Base-by-base conservation (phyloP, 2,329 filamentous ascomycete species). In the Pezicula carpinea region DNA sequence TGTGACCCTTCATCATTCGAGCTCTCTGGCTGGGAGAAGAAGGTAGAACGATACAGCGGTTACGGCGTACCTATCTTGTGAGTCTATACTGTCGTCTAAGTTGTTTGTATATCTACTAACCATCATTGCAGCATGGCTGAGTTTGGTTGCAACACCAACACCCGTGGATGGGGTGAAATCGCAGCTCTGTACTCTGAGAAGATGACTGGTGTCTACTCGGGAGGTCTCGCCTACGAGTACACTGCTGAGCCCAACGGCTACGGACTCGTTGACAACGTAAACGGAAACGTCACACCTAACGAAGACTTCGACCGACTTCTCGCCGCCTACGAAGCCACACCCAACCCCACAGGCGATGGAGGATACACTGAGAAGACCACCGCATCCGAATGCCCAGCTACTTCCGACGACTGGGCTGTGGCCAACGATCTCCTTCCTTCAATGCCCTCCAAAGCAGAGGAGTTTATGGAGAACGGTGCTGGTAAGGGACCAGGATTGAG, bases 221-320 rank as follows among this genome's bases (percentile, higher is more conserved):
- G 93, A 61, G 93, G 93, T 67, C 80, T 99, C 33, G 87, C 96
- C 67, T 99, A 96, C 72, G 91, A 97, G 70, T 99, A 96, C 75
- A 84, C 87, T 8, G 72, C 86, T 62, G 89, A 95, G 68, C 75
- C 76, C 51, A 89, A 83, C 71, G 76, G 83, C 38, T 97, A 83
- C 68, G 92, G 91, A 54, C 50, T 64, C 15, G 61, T 64, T 23
- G 21, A 40, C 10, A 53, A 45, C 1, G 58, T 63, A 18, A 23
- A 40, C 8, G 69, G 66, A 49, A 64, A 59, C 23, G 66, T 73
- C 31, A 66, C 65, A 17, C 67, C 70, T 26, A 62, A 65, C 31
- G 42, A 55, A 23, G 76, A 80, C 57, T 82, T 74, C 65, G 59
- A 56, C 3, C 66, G 69, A 47, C 69, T 80, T 48, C 66, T 74